Evolutionary conservation across 306 rosid genomes (phyloP).

Genomic region (Canavalia gladiata): DNA sequence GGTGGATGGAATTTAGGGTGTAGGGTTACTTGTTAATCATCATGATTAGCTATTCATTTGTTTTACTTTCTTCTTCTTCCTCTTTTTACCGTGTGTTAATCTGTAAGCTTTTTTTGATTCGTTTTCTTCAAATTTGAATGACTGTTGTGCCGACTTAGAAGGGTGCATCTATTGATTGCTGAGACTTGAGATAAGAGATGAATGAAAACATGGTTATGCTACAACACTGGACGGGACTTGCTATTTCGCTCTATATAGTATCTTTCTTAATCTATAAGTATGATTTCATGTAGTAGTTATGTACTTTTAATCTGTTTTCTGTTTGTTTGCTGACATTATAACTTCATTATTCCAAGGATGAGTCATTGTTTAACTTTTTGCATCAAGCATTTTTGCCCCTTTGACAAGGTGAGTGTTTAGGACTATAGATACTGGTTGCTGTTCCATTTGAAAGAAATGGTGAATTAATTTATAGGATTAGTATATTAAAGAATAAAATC

Average conservation of each 20-base stretch:
- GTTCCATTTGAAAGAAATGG: constrained; percentile 13
- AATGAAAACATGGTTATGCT: neutral
- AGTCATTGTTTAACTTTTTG: neutral
- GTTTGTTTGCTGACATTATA: neutral
- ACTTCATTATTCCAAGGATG: neutral
- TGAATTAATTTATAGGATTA: neutral
- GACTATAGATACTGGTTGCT: neutral
- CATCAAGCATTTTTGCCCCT: neutral
- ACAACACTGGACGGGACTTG: neutral
- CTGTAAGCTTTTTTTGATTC: neutral
- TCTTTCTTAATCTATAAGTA: neutral
- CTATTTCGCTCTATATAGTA: neutral
- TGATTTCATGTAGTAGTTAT: neutral
- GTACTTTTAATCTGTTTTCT: constrained; percentile 11
- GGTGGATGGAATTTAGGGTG: neutral
- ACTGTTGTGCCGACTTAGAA: neutral
- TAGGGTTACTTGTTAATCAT: neutral
- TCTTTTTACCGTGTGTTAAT: neutral
- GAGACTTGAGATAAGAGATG: neutral
- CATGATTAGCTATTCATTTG: constrained; percentile 6
- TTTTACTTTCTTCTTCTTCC: constrained; percentile 1
- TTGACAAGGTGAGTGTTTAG: neutral
- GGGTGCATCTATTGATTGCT: neutral
- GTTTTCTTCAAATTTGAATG: constrained; percentile 10
- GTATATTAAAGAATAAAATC: neutral